These are phyloP conservation scores for Epichloe aotearoae DNA, from an alignment of 2,329 filamentous ascomycete species.

Conservation along the genomic window DNA sequence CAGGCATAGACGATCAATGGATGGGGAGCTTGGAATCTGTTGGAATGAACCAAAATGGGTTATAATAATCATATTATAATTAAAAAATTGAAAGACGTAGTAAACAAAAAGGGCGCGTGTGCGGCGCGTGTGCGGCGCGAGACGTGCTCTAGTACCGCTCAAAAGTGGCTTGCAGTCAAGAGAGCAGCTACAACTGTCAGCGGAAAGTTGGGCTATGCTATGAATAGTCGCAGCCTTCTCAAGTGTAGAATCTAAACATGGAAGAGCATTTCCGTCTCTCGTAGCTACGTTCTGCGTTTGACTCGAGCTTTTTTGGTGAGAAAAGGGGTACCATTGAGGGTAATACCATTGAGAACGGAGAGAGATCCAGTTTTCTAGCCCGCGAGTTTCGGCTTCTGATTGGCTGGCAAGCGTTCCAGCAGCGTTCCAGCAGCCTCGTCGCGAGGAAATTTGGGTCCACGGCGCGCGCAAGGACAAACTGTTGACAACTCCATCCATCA, in stretches of 20 bases:
- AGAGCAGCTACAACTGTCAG: neutral
- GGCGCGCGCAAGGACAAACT: slow-evolving; percentile 9
- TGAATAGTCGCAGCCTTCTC: neutral
- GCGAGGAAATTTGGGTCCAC: slow-evolving; percentile 25
- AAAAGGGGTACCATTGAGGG: too few relatives aligned
- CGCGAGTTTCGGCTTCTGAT: slow-evolving; percentile 9
- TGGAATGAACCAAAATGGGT: neutral
- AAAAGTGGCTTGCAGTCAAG: neutral
- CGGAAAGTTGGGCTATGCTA: neutral
- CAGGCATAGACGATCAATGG: slow-evolving; percentile 54
- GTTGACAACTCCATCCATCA: slow-evolving; percentile 2
- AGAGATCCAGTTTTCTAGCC: neutral
- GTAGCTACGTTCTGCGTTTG: neutral
- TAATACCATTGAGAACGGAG: too few relatives aligned
- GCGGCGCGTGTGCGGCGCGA: too few relatives aligned
- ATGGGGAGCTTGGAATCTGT: neutral
- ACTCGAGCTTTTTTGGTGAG: neutral
- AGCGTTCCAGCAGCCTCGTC: slow-evolving; percentile 19
- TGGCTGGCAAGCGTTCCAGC: slow-evolving; percentile 11
- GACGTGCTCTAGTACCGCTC: neutral
- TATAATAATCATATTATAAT: neutral
- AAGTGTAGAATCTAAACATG: neutral
- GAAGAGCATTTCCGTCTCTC: neutral
- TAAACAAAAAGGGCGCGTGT: too few relatives aligned
- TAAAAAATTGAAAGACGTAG: neutral